Percentiles rank a stretch among this genome's conserved stretches.
Conservation (phyloP, 306 rosid genomes). For the Macrotyloma uniflorum region DNA sequence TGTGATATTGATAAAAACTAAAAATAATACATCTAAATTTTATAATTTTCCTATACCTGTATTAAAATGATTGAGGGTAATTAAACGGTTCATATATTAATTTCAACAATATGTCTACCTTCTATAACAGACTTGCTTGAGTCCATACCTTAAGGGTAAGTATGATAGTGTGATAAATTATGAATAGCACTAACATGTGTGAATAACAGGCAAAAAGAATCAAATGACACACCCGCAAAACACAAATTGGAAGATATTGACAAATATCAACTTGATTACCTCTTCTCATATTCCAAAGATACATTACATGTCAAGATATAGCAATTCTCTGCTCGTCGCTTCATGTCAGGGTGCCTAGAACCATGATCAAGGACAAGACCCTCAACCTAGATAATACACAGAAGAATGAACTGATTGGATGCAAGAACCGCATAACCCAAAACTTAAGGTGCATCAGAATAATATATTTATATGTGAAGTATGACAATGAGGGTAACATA, state of each 20-base stretch:
- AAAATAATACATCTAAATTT: not conserved
- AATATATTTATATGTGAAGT: not conserved
- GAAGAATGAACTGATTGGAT: slow-evolving; percentile 11
- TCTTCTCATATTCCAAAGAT: slow-evolving; percentile 92
- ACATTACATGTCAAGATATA: slow-evolving; percentile 85
- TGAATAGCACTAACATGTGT: not conserved
- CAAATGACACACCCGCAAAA: not conserved
- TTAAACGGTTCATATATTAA: not conserved
- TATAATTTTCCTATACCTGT: not conserved
- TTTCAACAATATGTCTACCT: not conserved
- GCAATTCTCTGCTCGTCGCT: slow-evolving; percentile 92
- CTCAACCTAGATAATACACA: slow-evolving; percentile 65
- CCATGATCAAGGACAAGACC: slow-evolving; percentile 99
- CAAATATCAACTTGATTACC: slow-evolving; percentile 49
- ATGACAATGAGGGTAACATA: not conserved
- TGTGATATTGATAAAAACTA: not conserved
- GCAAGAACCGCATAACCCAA: slow-evolving; percentile 4
- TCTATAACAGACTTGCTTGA: not conserved
- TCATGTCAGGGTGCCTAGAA: slow-evolving; percentile 99
- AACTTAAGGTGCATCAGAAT: not conserved
- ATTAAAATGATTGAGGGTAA: not conserved
- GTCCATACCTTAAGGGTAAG: not conserved
- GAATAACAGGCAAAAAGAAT: not conserved
- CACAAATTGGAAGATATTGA: slow-evolving; percentile 6
- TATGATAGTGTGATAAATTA: not conserved